A percentile compares a stretch with the other conserved stretches of the same genome.
Evolutionary conservation across 345 rosid genomes (phyloP).

Genomic region (Salix brachista): DNA sequence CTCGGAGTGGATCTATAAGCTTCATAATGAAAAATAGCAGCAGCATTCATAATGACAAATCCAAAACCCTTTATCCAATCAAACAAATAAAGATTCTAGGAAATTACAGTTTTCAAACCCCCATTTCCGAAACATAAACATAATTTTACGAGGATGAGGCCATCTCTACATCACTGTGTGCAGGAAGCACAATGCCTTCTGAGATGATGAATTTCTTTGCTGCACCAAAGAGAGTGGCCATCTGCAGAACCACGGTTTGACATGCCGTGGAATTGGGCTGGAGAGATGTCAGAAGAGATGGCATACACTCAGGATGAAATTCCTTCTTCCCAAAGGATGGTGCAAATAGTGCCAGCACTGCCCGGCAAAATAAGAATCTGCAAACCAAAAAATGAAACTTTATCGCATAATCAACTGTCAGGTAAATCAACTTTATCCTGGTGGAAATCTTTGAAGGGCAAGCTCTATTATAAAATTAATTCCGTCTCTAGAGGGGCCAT

Average conservation of each 20-base stretch:
- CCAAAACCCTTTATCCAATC: not conserved
- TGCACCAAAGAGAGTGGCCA: slow-evolving; percentile 56
- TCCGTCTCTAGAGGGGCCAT: too few relatives aligned
- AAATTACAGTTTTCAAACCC: not conserved
- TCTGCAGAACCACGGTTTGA: slow-evolving; percentile 49
- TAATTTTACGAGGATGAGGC: slow-evolving; percentile 16
- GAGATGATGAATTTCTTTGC: slow-evolving; percentile 54
- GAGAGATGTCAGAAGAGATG: slow-evolving; percentile 57
- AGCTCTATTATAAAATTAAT: too few relatives aligned
- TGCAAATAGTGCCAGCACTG: slow-evolving; percentile 51
- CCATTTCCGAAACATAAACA: not conserved
- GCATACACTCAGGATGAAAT: slow-evolving; percentile 66
- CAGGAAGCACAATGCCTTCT: slow-evolving; percentile 32
- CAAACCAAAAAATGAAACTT: not conserved
- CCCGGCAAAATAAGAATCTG: slow-evolving; percentile 83
- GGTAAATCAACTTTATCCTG: not conserved
- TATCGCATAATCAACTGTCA: not conserved
- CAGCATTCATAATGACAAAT: not conserved
- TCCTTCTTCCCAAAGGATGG: slow-evolving; percentile 54
- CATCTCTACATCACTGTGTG: slow-evolving; percentile 19
- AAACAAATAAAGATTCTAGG: not conserved
- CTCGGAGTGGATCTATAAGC: too few relatives aligned
- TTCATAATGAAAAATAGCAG: not conserved
- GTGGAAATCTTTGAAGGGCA: too few relatives aligned
- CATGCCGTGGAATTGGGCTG: slow-evolving; percentile 38